These are phyloP conservation scores for Globisporangium middletonii DNA, from an alignment of 352 stramenopile species.

Conservation along the genomic window DNA sequence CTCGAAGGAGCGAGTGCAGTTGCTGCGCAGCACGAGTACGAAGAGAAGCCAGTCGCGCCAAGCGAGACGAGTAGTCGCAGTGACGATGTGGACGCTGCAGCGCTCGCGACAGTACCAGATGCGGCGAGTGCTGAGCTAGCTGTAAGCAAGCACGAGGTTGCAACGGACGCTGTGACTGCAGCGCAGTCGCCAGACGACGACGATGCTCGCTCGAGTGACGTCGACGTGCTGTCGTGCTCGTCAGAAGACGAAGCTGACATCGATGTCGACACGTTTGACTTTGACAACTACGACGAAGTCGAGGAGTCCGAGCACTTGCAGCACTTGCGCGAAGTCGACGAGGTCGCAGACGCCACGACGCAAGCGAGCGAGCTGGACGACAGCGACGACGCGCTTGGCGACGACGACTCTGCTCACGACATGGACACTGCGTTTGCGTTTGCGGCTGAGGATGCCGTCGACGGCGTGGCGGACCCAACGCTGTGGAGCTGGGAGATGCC, in stretches of 20 bases:
- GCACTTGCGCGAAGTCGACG: conserved; percentile 77
- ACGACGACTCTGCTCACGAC: conserved; percentile 23
- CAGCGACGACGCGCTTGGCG: conserved; percentile 10
- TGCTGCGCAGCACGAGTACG: background rate
- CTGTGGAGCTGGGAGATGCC: conserved; percentile 76
- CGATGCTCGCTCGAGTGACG: background rate
- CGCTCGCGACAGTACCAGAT: background rate
- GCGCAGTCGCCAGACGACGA: background rate
- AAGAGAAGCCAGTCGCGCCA: background rate
- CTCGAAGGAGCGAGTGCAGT: background rate
- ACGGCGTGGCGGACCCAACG: conserved; percentile 6
- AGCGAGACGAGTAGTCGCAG: background rate
- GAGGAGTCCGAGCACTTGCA: conserved; percentile 80
- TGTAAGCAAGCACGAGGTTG: background rate
- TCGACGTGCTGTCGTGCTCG: conserved; percentile 14
- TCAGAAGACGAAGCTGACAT: conserved; percentile 33
- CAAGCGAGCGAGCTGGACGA: conserved; percentile 19
- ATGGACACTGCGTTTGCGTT: conserved; percentile 10
- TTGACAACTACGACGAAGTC: conserved; percentile 53
- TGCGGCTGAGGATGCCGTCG: conserved; percentile 1
- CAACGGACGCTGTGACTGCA: background rate
- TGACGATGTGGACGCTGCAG: background rate
- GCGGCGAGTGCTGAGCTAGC: background rate
- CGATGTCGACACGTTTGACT: conserved; percentile 29
- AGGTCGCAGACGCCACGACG: conserved; percentile 35